These are phyloP conservation scores for Colletotrichum caudatum DNA, from an alignment of 2,329 filamentous ascomycete genomes.

Conservation along the genomic window DNA sequence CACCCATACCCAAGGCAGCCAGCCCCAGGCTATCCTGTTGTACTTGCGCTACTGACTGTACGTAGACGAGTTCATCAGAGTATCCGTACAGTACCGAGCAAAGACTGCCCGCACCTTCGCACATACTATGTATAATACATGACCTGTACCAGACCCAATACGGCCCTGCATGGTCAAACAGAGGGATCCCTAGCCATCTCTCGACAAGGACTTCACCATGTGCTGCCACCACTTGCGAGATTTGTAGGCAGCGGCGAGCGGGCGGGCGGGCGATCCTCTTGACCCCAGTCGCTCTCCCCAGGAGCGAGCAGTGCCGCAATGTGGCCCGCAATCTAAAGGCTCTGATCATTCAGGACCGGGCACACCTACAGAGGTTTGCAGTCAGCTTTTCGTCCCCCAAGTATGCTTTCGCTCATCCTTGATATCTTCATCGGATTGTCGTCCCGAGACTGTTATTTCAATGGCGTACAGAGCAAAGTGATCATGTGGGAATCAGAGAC, in stretches of 20 bases:
- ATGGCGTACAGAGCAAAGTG: background rate
- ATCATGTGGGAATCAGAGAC: background rate
- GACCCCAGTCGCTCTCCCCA: constrained; percentile 27
- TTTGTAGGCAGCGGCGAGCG: background rate
- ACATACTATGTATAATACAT: constrained; percentile 10
- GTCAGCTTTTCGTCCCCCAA: background rate
- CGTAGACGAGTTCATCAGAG: constrained; percentile 27
- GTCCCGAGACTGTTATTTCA: background rate
- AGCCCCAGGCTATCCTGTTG: constrained; percentile 15
- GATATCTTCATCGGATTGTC: background rate
- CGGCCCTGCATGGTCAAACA: constrained; percentile 24
- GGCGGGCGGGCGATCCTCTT: constrained; percentile 29
- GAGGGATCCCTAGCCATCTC: constrained; percentile 19
- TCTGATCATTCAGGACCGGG: constrained; percentile 20
- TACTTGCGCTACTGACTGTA: constrained; percentile 34
- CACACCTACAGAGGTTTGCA: background rate
- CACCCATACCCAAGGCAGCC: constrained; percentile 16
- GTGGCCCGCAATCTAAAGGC: constrained; percentile 15
- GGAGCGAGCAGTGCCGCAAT: constrained; percentile 28
- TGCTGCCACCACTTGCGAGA: constrained; percentile 34
- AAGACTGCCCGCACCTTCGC: constrained; percentile 22
- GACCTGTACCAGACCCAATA: constrained; percentile 30
- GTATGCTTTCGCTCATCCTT: background rate
- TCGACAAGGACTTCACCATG: constrained; percentile 20
- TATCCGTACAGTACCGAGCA: constrained; percentile 21